These are phyloP conservation scores for Penicillium goetzii DNA, from an alignment of 495 filamentous ascomycete genomes.

Conservation along the genomic window DNA sequence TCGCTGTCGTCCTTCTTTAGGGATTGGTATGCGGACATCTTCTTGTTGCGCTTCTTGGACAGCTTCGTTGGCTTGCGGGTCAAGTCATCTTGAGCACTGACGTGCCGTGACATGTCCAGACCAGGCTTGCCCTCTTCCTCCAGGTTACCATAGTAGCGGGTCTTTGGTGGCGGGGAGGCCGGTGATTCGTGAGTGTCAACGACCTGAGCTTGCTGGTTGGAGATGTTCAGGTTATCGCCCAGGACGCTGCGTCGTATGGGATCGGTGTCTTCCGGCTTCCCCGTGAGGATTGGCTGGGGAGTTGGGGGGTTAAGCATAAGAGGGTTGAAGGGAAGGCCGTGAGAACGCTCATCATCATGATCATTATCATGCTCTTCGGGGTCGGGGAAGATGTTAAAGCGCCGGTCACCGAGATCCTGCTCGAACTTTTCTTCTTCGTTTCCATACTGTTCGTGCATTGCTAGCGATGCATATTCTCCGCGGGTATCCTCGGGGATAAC, in stretches of 20 bases:
- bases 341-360: constrained; percentile 38
- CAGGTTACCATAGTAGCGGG: constrained; percentile 45
- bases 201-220: constrained; percentile 28
- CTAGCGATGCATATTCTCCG: constrained; percentile 48
- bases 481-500: constrained; percentile 42
- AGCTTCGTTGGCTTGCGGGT: constrained; percentile 37
- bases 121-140: constrained; percentile 30
- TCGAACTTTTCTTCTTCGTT: constrained; percentile 42
- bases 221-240: constrained; percentile 42
- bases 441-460: constrained; percentile 44
- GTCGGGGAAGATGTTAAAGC: constrained; percentile 51
- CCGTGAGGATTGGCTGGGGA: constrained; percentile 40
- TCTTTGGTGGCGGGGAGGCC: constrained; percentile 34
- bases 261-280: constrained; percentile 30
- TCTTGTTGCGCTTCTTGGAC: constrained; percentile 40
- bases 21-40: constrained; percentile 39
- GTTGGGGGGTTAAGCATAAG: constrained; percentile 59
- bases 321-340: constrained; percentile 48
- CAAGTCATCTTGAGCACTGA: constrained; percentile 27
- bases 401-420: constrained; percentile 45
- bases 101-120: constrained; percentile 31
- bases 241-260: constrained; percentile 36
- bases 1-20: constrained; percentile 43
- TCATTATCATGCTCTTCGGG: constrained; percentile 49
- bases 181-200: constrained; percentile 17